Base-by-base conservation (phyloP, 1,284 basidiomycete genomes). In the Fomitopsis palustris region DNA sequence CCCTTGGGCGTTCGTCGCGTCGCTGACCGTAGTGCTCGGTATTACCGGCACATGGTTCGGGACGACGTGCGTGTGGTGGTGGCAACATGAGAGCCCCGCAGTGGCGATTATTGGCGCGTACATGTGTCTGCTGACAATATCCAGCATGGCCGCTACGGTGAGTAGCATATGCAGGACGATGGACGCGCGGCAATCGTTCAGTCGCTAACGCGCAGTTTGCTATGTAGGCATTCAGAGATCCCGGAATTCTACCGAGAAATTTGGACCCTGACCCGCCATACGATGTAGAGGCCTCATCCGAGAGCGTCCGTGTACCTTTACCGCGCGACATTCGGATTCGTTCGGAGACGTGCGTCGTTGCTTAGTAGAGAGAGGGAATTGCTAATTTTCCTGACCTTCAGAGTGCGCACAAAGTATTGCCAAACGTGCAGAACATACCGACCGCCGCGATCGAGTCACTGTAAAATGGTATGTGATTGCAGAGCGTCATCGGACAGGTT, bases 361-460 rank as follows among this genome's bases (percentile, higher is more conserved):
- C 9, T 10, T 10, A 19, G 14, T 2, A n/a, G 10, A 16, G 25
- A 29, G 25, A 52, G 14, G 31, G 12, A 55, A 57, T 21, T 54
- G 35, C 63, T 56, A 38, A 54, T 39, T 16, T 66, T 57, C 67
- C 61, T n/a, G 9, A 21, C 19, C 31, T 58, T 23, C 64, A 94
- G 93, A 56, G 90, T 96, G 29, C 86, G 88, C 14, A 88, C 92
- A 60, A 96, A 95, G 74, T 96, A 93, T 67, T 97, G 95, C 72
- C 84, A 88, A 47, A 96, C 94, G 16, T 97, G 95, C 74, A 84
- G 85, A 68, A 93, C 84, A 3, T 96, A 97, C 72, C 85, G 95
- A 33, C 93, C 95, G 16, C 95, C 95, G 7, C 78, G 95, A 59
- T 91, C 93, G 38, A 95, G 92, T 70, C 95, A 97, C 74, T 97